Evolutionary conservation across 805 yeast genomes (phyloP).

Genomic region (Schwanniomyces occidentalis): DNA sequence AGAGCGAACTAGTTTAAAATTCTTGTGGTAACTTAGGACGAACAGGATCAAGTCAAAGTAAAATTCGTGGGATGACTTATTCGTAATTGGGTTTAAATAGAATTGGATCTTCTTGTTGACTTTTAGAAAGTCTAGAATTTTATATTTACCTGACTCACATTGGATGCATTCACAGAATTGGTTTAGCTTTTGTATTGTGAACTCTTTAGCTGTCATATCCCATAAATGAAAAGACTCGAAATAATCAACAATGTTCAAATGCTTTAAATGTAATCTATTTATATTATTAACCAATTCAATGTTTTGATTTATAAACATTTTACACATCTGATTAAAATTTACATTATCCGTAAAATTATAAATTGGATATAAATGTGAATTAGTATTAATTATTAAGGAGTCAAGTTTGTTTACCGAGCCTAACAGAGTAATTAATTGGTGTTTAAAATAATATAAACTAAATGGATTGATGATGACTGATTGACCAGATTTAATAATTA

Average conservation of each 20-base stretch:
- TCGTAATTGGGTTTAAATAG: slow-evolving; percentile 12
- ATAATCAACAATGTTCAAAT: slow-evolving; percentile 8
- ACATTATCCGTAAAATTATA: slow-evolving; percentile 3
- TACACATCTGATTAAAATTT: slow-evolving; percentile 1
- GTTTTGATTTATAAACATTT: slow-evolving; percentile 3
- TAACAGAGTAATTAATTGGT: slow-evolving; percentile 3
- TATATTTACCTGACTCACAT: slow-evolving; percentile 1
- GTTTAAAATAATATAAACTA: slow-evolving; percentile 9
- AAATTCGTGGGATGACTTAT: slow-evolving; percentile 9
- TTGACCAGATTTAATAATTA: slow-evolving; percentile 5
- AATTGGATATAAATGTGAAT: slow-evolving; percentile 8
- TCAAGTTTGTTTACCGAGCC: slow-evolving; percentile 1
- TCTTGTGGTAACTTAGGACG: slow-evolving; percentile 4
- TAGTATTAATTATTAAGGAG: slow-evolving; percentile 8
- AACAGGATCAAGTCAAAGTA: slow-evolving; percentile 9
- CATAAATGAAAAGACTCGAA: slow-evolving; percentile 10
- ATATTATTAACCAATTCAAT: not conserved
- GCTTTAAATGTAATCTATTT: not conserved
- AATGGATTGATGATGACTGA: slow-evolving; percentile 7
- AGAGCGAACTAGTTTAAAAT: not conserved
- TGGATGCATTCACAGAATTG: slow-evolving; percentile 4
- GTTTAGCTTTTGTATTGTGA: slow-evolving; percentile 2
- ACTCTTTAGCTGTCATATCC: slow-evolving; percentile 5
- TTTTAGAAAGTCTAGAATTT: slow-evolving; percentile 6
- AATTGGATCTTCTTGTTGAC: slow-evolving; percentile 12